phyloP scores from a whole-genome alignment of 2,329 filamentous ascomycete genomes.

The Dactylellina sp. region DNA sequence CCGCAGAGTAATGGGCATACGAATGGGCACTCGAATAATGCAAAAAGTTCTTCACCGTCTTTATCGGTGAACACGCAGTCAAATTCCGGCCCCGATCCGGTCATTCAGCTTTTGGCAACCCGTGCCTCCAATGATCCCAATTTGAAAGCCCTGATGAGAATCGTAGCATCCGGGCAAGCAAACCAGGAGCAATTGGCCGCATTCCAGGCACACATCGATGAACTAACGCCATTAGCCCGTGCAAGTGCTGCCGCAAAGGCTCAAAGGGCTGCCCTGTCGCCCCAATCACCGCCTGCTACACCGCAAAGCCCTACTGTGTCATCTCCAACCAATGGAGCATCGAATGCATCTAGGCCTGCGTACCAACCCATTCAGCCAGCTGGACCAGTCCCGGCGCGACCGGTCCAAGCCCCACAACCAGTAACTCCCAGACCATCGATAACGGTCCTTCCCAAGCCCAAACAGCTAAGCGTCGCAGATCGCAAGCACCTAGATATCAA shows the following conservation, averaged over 20 bases:
- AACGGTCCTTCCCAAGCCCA: slow-evolving; percentile 54
- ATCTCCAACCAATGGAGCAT: slow-evolving; percentile 33
- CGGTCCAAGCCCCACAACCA: slow-evolving; percentile 27
- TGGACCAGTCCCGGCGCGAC: slow-evolving; percentile 40
- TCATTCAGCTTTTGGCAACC: slow-evolving; percentile 82
- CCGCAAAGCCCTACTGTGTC: slow-evolving; percentile 32
- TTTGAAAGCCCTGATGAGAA: slow-evolving; percentile 82
- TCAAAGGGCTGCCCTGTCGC: slow-evolving; percentile 44
- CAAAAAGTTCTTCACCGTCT: slow-evolving; percentile 1
- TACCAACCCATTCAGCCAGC: slow-evolving; percentile 55
- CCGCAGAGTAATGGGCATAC: slow-evolving; percentile 24
- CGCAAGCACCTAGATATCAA: slow-evolving; percentile 71
- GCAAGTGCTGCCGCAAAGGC: slow-evolving; percentile 55
- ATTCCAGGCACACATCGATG: slow-evolving; percentile 84
- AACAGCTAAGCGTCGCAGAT: slow-evolving; percentile 61
- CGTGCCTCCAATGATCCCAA: slow-evolving; percentile 78
- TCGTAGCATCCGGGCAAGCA: slow-evolving; percentile 80
- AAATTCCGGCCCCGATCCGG: slow-evolving; percentile 73
- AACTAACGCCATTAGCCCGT: slow-evolving; percentile 70
- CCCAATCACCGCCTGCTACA: slow-evolving; percentile 34
- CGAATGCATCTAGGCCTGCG: slow-evolving; percentile 29
- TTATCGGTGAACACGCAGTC: slow-evolving; percentile 52
- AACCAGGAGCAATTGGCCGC: slow-evolving; percentile 77
- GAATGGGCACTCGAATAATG: slow-evolving; percentile 11
- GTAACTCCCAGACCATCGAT: slow-evolving; percentile 38